phyloP scores from a whole-genome alignment of 768 basidiomycete species.

The Suillus spraguei region DNA sequence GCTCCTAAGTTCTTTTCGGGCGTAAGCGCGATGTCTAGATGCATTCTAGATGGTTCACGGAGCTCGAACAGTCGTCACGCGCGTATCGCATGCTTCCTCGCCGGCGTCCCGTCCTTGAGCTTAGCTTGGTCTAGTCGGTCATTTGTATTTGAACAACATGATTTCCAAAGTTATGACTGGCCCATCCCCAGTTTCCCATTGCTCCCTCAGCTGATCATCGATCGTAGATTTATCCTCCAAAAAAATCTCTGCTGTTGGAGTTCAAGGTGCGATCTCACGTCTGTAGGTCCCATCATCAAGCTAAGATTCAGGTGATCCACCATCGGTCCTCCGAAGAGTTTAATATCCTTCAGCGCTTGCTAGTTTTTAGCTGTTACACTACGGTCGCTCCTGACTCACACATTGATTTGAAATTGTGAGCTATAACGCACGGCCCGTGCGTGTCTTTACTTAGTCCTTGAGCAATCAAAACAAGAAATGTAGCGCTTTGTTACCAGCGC shows the following conservation, averaged over 20 bases:
- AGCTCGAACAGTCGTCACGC: not conserved
- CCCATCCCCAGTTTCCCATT: not conserved
- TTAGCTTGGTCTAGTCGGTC: not conserved
- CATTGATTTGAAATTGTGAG: not conserved
- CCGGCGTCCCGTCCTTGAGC: not conserved
- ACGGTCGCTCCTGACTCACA: not conserved
- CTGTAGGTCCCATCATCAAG: not conserved
- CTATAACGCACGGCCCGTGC: not conserved
- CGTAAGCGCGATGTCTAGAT: not conserved
- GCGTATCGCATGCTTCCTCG: not conserved
- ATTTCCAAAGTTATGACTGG: not conserved
- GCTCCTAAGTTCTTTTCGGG: not conserved
- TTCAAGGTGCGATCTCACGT: not conserved
- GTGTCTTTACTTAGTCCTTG: not conserved
- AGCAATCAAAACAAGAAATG: not conserved
- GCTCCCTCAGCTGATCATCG: not conserved
- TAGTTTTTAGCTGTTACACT: not conserved
- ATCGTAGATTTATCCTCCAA: not conserved
- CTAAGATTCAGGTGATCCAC: not conserved
- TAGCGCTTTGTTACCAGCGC: not conserved
- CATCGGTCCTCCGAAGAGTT: not conserved
- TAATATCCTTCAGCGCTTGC: not conserved
- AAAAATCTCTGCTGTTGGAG: not conserved
- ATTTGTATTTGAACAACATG: not conserved
- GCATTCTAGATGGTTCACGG: not conserved